These are phyloP conservation scores for Termitomyces bulborhizus DNA, from an alignment of 768 basidiomycete genomes.

Conservation along the genomic window DNA sequence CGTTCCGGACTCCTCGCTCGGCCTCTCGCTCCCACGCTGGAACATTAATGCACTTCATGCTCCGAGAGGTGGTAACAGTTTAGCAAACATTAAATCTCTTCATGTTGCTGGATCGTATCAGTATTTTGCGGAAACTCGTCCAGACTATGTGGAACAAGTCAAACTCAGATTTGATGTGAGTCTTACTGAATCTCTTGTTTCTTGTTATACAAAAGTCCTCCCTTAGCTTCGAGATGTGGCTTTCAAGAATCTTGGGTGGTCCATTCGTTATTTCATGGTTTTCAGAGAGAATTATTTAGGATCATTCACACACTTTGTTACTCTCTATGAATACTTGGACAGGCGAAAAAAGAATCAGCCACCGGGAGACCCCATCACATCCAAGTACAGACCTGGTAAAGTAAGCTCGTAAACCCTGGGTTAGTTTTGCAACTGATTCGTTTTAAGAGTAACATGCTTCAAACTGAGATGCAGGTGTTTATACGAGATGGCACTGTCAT, in stretches of 20 bases:
- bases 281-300: conserved; percentile 94
- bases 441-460: conserved; percentile 73
- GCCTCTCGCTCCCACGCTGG: conserved; percentile 80
- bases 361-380: conserved; percentile 74
- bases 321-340: conserved; percentile 77
- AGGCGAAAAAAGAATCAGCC: conserved; percentile 51
- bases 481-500: conserved; percentile 49
- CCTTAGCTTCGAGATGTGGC: conserved; percentile 44
- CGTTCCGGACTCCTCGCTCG: conserved; percentile 48
- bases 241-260: conserved; percentile 82
- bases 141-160: conserved; percentile 75
- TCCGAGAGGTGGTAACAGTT: conserved; percentile 48
- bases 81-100: conserved; percentile 56
- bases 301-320: conserved; percentile 88
- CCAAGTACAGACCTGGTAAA: conserved; percentile 76
- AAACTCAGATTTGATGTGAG: conserved; percentile 59
- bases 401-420: conserved; percentile 31
- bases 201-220: neutral
- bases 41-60: conserved; percentile 75
- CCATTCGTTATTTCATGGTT: conserved; percentile 81
- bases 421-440: neutral
- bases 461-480: conserved; percentile 58
- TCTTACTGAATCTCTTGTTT: neutral
- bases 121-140: conserved; percentile 60
- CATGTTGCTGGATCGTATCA: conserved; percentile 64